These are phyloP conservation scores for Saccharum hybrid DNA, from an alignment of 202 grass and related monocot species.

Conservation along the genomic window DNA sequence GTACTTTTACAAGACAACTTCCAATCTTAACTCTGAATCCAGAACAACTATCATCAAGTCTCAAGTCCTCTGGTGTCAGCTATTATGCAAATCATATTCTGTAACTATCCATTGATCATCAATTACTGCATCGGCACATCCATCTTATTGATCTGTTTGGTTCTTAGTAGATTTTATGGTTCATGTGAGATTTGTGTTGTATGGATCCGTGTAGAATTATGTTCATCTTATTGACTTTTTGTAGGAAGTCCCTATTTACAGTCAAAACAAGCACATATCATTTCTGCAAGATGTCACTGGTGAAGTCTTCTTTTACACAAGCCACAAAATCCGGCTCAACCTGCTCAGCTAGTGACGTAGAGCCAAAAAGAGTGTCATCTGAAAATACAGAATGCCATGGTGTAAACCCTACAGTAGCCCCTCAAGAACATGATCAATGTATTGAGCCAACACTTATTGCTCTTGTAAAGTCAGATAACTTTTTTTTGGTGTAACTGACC, in stretches of 20 bases:
- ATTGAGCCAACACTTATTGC: neutral
- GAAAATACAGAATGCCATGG: slow-evolving; percentile 40
- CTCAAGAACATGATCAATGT: slow-evolving; percentile 49
- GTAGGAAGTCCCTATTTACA: slow-evolving; percentile 73
- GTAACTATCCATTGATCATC: neutral
- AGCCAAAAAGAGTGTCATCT: slow-evolving; percentile 34
- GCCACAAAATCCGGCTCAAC: slow-evolving; percentile 32
- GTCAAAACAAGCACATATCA: slow-evolving; percentile 80
- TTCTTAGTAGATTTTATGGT: neutral
- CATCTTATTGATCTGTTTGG: neutral
- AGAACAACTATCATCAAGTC: slow-evolving; percentile 9
- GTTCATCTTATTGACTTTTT: slow-evolving; percentile 13
- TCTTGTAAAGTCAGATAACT: slow-evolving; percentile 23
- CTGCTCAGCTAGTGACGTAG: slow-evolving; percentile 36
- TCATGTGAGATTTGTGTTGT: neutral
- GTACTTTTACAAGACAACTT: neutral
- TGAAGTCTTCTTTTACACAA: slow-evolving; percentile 54
- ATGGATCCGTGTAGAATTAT: slow-evolving; percentile 12
- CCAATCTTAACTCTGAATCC: neutral
- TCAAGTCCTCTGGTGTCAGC: neutral
- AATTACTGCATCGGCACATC: neutral
- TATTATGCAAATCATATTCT: neutral
- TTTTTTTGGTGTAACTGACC: slow-evolving; percentile 3
- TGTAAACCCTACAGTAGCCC: slow-evolving; percentile 29
- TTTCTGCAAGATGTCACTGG: slow-evolving; percentile 93